Evolutionary conservation across 2,329 filamentous ascomycete genomes (phyloP).

Genomic region (Davidsoniella eucalypti): DNA sequence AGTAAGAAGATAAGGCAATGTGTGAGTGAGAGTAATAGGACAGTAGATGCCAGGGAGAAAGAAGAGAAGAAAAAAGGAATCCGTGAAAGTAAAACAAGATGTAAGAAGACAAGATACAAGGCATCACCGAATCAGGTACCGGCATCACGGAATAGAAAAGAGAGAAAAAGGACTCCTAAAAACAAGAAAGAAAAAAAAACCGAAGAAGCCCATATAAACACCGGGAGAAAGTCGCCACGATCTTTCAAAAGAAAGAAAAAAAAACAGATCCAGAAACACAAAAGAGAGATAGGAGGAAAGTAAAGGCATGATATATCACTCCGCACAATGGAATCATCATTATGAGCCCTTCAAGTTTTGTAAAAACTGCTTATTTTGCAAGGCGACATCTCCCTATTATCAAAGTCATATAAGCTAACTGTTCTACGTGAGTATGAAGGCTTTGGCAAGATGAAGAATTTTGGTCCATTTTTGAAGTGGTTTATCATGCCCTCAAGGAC

Average conservation of each 20-base stretch:
- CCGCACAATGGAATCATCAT: too few species aligned
- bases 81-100: not conserved
- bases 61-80: not conserved
- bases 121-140: constrained; percentile 13
- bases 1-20: constrained; percentile 1
- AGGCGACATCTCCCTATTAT: too few species aligned
- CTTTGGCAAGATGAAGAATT: too few species aligned
- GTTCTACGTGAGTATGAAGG: too few species aligned
- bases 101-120: constrained; percentile 5
- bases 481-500: too few species aligned
- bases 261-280: constrained; percentile 4
- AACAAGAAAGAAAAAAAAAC: not conserved
- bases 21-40: too few species aligned
- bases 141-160: constrained; percentile 8
- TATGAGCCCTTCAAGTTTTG: too few species aligned
- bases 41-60: constrained; percentile 1
- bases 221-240: constrained; percentile 6
- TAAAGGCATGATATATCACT: not conserved
- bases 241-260: constrained; percentile 8
- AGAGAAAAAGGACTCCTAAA: constrained; percentile 1
- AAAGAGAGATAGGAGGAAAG: constrained; percentile 8
- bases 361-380: too few species aligned
- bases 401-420: too few species aligned
- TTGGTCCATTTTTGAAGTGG: too few species aligned
- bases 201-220: constrained; percentile 5